Evolutionary conservation across 257 asterid species (phyloP).

Genomic region (Plantago elongata): DNA sequence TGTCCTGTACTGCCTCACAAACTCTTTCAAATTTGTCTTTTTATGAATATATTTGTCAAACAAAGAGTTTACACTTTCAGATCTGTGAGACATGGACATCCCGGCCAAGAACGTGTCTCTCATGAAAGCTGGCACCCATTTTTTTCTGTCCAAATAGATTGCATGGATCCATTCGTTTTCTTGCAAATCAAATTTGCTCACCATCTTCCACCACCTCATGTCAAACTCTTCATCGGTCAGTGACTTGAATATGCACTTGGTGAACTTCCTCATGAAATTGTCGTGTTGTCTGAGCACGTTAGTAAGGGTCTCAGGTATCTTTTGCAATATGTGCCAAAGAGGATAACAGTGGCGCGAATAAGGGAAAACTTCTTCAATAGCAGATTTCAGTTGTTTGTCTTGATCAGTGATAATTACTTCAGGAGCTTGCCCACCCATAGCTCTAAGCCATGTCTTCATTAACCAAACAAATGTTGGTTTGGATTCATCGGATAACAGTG

Average conservation of each 20-base stretch:
- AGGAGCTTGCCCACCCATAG: slow-evolving; percentile 84
- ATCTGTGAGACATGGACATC: slow-evolving; percentile 67
- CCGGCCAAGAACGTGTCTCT: slow-evolving; percentile 78
- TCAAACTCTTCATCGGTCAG: slow-evolving; percentile 82
- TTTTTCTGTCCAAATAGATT: slow-evolving; percentile 68
- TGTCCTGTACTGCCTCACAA: slow-evolving; percentile 73
- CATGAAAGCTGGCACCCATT: slow-evolving; percentile 82
- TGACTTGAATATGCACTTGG: slow-evolving; percentile 80
- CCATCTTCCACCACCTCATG: slow-evolving; percentile 99
- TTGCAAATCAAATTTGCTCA: slow-evolving; percentile 77
- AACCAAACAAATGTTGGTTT: slow-evolving; percentile 78
- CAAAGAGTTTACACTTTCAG: slow-evolving; percentile 69
- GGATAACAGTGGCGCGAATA: slow-evolving; percentile 70
- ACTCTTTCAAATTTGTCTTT: slow-evolving; percentile 77
- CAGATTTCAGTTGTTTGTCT: slow-evolving; percentile 61
- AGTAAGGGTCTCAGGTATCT: slow-evolving; percentile 59
- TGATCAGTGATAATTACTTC: slow-evolving; percentile 73
- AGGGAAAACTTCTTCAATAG: slow-evolving; percentile 70
- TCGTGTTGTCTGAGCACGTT: slow-evolving; percentile 62
- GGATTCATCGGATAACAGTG: slow-evolving; percentile 71
- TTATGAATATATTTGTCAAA: slow-evolving; percentile 87
- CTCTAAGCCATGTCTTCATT: slow-evolving; percentile 92
- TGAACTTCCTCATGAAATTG: slow-evolving; percentile 60
- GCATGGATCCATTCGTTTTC: slow-evolving; percentile 91
- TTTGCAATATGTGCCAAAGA: slow-evolving; percentile 88